A percentile compares a stretch with the other conserved stretches of the same genome.
phyloP scores from a whole-genome alignment of 2,329 filamentous ascomycete species.

The Drechslerella coelobrocha region DNA sequence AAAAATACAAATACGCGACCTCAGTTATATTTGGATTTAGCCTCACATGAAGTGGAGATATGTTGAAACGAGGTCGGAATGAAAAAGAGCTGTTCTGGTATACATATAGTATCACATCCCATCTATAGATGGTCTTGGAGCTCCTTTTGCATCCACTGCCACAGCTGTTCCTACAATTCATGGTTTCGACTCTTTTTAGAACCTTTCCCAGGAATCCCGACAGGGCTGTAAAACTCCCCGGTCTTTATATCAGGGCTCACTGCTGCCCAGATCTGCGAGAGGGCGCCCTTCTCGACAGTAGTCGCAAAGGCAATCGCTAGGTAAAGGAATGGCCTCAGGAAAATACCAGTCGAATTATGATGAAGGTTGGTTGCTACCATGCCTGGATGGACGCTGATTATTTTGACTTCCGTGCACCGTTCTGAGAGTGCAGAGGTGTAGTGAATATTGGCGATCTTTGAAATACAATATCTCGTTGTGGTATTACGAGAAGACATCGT shows the following conservation, averaged over 20 bases:
- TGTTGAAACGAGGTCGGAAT: no score
- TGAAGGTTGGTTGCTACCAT: constrained; percentile 56
- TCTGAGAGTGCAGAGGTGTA: constrained; percentile 61
- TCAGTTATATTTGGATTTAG: no score
- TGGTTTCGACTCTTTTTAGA: constrained; percentile 54
- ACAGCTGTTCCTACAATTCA: constrained; percentile 57
- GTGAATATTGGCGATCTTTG: constrained; percentile 63
- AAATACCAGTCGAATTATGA: constrained; percentile 47
- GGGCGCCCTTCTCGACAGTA: constrained; percentile 55
- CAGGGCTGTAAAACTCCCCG: constrained; percentile 56
- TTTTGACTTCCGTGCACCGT: constrained; percentile 59
- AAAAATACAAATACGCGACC: no score
- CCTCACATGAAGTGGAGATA: no score
- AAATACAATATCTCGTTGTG: constrained; percentile 63
- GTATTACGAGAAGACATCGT: constrained; percentile 56
- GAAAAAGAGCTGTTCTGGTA: no score
- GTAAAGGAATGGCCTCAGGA: constrained; percentile 7
- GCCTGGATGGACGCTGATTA: constrained; percentile 64
- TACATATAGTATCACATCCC: no score
- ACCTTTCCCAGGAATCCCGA: constrained; percentile 53
- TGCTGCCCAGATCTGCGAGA: constrained; percentile 57
- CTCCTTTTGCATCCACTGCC: constrained; percentile 59
- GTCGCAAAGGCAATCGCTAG: constrained; percentile 5
- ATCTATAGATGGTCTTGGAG: constrained; percentile 43
- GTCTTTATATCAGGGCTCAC: constrained; percentile 52